Conservation (phyloP, 345 rosid species). For the Eutrema yunnanense region DNA sequence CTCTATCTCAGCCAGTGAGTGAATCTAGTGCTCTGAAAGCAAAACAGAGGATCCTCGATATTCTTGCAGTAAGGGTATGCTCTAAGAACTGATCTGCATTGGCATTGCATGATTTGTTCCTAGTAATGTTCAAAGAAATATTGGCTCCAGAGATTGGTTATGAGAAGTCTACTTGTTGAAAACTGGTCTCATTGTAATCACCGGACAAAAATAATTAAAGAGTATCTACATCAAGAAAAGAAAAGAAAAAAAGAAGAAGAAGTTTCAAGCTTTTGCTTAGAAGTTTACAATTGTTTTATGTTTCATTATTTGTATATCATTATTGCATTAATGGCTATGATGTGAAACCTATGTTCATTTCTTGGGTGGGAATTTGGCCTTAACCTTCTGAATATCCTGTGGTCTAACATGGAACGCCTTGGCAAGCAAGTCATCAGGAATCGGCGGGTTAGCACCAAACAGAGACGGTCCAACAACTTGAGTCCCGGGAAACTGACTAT, state of each 20-base stretch:
- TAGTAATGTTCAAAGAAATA: not conserved
- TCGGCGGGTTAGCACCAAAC: slow-evolving; percentile 41
- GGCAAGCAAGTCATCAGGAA: slow-evolving; percentile 44
- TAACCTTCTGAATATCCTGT: slow-evolving; percentile 37
- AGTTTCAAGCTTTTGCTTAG: slow-evolving; percentile 14
- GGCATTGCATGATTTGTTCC: not conserved
- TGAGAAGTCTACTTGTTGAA: not conserved
- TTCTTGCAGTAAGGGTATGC: slow-evolving; percentile 3
- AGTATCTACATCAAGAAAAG: slow-evolving; percentile 11
- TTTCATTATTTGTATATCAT: not conserved
- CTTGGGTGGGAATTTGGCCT: slow-evolving; percentile 43
- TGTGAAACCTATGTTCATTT: slow-evolving; percentile 20
- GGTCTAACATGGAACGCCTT: slow-evolving; percentile 40
- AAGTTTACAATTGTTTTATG: not conserved
- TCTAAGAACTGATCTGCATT: not conserved
- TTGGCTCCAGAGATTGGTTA: not conserved
- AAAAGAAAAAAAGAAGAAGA: not conserved
- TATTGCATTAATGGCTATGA: not conserved
- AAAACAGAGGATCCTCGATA: not conserved
- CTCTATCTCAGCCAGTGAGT: not conserved
- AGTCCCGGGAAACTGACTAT: slow-evolving; percentile 57
- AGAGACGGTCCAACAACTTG: slow-evolving; percentile 38
- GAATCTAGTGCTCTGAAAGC: not conserved
- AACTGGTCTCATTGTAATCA: slow-evolving; percentile 2
- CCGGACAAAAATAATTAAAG: not conserved